These are phyloP conservation scores for Blastomyces emzantsi DNA, from an alignment of 2,329 filamentous ascomycete species.

Conservation along the genomic window DNA sequence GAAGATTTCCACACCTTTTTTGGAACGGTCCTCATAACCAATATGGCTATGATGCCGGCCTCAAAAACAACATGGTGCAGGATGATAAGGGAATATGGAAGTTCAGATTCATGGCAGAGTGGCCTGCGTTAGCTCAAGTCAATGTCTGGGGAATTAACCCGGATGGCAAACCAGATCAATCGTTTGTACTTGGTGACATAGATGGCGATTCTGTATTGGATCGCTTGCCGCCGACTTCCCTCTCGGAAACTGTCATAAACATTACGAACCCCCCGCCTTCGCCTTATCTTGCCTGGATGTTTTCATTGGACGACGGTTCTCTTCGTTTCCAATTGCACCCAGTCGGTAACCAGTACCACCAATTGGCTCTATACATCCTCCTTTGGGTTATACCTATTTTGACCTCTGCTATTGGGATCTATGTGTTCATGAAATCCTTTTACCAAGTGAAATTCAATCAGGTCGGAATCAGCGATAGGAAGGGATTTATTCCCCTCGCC, in stretches of 20 bases:
- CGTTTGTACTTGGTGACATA: conserved; percentile 52
- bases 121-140: conserved; percentile 52
- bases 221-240: conserved; percentile 51
- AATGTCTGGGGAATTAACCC: conserved; percentile 61
- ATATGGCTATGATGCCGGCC: conserved; percentile 54
- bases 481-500: conserved; percentile 31
- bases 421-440: conserved; percentile 52
- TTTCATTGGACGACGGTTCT: conserved; percentile 48
- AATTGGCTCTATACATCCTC: conserved; percentile 48
- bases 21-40: conserved; percentile 55
- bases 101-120: conserved; percentile 54
- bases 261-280: conserved; percentile 47
- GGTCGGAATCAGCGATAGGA: conserved; percentile 46
- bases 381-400: conserved; percentile 46
- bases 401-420: conserved; percentile 44
- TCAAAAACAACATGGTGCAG: conserved; percentile 46
- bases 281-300: conserved; percentile 48
- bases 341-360: conserved; percentile 45
- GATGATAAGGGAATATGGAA: conserved; percentile 44
- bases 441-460: conserved; percentile 57
- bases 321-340: conserved; percentile 46
- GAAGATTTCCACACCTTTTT: conserved; percentile 54
- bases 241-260: conserved; percentile 50
- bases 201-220: conserved; percentile 53
- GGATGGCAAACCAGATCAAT: conserved; percentile 53